Conservation (phyloP, 768 basidiomycete genomes). For the Collybia sp. region DNA sequence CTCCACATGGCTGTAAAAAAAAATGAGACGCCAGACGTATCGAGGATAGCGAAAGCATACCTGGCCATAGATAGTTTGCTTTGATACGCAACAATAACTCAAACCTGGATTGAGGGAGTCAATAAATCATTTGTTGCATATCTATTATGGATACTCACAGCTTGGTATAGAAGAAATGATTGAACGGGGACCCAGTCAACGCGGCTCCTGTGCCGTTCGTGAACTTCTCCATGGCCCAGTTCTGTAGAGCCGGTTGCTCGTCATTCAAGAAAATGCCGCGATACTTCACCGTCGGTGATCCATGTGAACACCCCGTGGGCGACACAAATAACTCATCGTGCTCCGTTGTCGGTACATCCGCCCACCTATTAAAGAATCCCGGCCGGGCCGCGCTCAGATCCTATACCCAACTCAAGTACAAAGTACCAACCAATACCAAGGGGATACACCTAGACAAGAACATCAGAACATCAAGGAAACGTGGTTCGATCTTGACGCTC, state of each 20-base stretch:
- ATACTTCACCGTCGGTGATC: conserved; percentile 63
- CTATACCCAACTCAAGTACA: not conserved
- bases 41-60: conserved; percentile 20
- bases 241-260: conserved; percentile 67
- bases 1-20: conserved; percentile 32
- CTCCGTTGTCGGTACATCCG: conserved; percentile 60
- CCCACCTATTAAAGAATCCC: conserved; percentile 46
- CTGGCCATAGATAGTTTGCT: conserved; percentile 71
- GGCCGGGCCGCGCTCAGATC: too few species aligned
- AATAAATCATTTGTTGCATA: not conserved
- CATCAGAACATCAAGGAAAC: not conserved
- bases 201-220: conserved; percentile 54
- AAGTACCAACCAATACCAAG: conserved; percentile 58
- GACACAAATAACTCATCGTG: conserved; percentile 45
- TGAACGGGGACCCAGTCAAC: conserved; percentile 55
- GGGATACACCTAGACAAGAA: conserved; percentile 48
- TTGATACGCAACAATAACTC: conserved; percentile 64
- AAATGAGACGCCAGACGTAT: not conserved
- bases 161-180: conserved; percentile 54
- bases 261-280: conserved; percentile 75
- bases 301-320: conserved; percentile 46
- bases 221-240: conserved; percentile 69
- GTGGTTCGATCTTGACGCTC: not conserved
- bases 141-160: conserved; percentile 27
- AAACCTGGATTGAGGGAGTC: conserved; percentile 41